Base-by-base conservation (phyloP, 768 basidiomycete species). In the Psilocybe azurescens region DNA sequence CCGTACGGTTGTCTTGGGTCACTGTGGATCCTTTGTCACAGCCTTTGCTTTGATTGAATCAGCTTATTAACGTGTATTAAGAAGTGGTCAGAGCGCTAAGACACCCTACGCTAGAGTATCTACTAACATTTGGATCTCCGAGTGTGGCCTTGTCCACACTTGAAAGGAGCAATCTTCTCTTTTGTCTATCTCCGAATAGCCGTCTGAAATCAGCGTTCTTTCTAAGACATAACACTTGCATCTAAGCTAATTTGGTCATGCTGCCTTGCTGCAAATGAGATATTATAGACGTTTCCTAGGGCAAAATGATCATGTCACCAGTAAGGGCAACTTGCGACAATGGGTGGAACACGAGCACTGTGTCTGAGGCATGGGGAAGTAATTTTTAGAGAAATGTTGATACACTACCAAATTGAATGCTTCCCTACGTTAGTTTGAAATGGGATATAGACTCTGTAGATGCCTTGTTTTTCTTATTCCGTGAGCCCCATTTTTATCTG, bases 391-490 rank as follows among this genome's bases (percentile, higher is more conserved):
- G 73, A 77, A 79, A 75, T 75, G 74, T 79, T 87, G 86, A 87
- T 87, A 86, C 83, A 83, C 79, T 83, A 87, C 87, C 86, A 87
- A 77, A 70, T 70, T 73, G 69, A 72, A 65, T 70, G 61, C 67
- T 74, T 72, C 77, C 78, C 75, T 71, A 73, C 71, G 55, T 72
- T 74, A 69, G 72, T 61, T 56, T 62, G 61, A 64, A 67, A 59
- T 53, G 52, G 64, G 66, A 51, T 36, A n/a, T n/a, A 13, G n/a
- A 44, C 41, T n/a, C 1, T 2, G 41, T 44, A 16, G 41, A 9
- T 44, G 41, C n/a, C 66, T 62, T 59, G 56, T 66, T 74, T 2
- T 24, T 73, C 63, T 66, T 62, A 70, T 70, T 73, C 75, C 73
- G 73, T 72, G 72, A 74, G 61, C 62, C 59, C 53, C 58, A 61